Percentiles rank a stretch among this genome's conserved stretches.
Conservation (phyloP, 129 eudicot genomes). For the Solidago caesia region DNA sequence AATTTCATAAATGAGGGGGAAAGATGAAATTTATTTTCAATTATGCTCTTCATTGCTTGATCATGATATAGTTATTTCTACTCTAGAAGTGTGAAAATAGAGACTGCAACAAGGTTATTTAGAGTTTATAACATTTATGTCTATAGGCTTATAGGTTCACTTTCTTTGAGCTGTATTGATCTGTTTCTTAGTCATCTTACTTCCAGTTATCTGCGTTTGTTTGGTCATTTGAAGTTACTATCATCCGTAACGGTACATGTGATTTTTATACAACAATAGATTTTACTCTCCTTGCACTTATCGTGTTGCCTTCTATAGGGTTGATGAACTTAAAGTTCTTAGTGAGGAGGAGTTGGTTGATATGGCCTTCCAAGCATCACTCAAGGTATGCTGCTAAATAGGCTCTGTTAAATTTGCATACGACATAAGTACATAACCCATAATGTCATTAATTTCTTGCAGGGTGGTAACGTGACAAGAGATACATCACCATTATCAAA, state of each 20-base stretch:
- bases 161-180: not conserved
- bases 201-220: not conserved
- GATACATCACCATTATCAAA: not conserved
- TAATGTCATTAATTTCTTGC: conserved; percentile 6
- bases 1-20: not conserved
- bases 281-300: conserved; percentile 10
- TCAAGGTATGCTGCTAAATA: conserved; percentile 45
- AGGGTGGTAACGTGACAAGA: conserved; percentile 34
- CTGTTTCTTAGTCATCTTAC: conserved; percentile 1
- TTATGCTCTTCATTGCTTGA: not conserved
- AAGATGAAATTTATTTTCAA: not conserved
- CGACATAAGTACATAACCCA: not conserved
- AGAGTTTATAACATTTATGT: not conserved
- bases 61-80: not conserved
- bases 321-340: conserved; percentile 71
- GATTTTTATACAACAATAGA: not conserved
- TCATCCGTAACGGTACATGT: conserved; percentile 1
- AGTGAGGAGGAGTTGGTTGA: conserved; percentile 71
- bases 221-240: conserved; percentile 1
- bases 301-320: conserved; percentile 28
- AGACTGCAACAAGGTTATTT: not conserved
- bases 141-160: not conserved
- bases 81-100: not conserved
- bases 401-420: not conserved
- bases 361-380: conserved; percentile 64